Base-by-base conservation (phyloP, 83 land plant genomes). In the Picea engelmannii region DNA sequence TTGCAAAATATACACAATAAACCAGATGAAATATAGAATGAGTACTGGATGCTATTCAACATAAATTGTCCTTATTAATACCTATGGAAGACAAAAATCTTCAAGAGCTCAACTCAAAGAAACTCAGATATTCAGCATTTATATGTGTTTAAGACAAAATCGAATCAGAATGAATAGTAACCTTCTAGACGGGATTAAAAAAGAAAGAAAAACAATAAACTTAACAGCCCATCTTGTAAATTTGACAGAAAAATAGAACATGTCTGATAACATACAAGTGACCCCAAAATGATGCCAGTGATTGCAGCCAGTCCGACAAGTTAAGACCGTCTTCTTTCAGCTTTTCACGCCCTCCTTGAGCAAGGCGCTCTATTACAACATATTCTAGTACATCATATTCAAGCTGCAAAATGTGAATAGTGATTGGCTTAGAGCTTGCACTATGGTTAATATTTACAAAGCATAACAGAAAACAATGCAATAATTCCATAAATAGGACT, bases 221-320 rank as follows among this genome's bases (percentile, higher is more conserved):
- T 5, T 35, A 42, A 65, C 69, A 81, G 75, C 24, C 15, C 40
- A 13, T 13, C 16, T 55, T 55, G 16, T 55, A 55, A 47, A 55
- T 55, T 55, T 55, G 4, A 55, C 4, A 2, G 15, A 12, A 47
- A 55, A 55, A 55, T 55, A 55, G 16, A 12, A 55, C 59, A 55
- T 12, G 59, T 55, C 16, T 55, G 59, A 55, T 55, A 66, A 92
- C 99, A 82, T 93, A 98, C 99, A 98, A 81, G 83, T 96, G 99
- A 79, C 99, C 99, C 99, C 99, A 98, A 86, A 98, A 98, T 25
- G 96, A 98, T 49, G 99, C 99, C 81, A 98, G 95, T 17, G 99
- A 98, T 80, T 98, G 99, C 40, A 98, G 94, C 99, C 99, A 98
- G 85, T 98, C 99, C 7, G 99, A 96, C 63, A 98, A 83, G 86